Base-by-base conservation (phyloP, 768 basidiomycete species). In the Coprinopsis strossmayeri region DNA sequence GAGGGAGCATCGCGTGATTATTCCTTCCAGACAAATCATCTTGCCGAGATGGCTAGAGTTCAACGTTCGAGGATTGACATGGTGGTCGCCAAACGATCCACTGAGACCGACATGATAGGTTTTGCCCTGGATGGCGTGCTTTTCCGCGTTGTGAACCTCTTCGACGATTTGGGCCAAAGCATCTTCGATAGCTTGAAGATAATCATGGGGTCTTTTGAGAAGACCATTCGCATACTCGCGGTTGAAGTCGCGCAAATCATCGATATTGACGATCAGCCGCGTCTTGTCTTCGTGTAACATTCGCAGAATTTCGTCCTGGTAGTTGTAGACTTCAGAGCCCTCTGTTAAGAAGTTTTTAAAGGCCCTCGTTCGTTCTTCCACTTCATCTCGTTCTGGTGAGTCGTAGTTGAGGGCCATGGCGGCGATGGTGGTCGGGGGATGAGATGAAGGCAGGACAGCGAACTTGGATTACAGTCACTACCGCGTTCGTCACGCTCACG, bases 11-110 rank as follows among this genome's bases (percentile, higher is more conserved):
- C 96, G 81, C 2, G 95, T 98, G 53, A 99, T 92, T 62, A 99
- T 99, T 32, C 95, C 96, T 70, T 99, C 96, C 27, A 99, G 65
- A 27, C 89, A 93, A 61, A 98, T 90, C 92, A 98, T 92, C 67
- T 87, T 92, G 42, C 92, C 90, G 17, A 99, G 79, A 64, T 98
- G 87, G 52, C 80, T 76, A 25, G 92, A 87, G 49, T 83, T 79
- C 44, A 99, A 78, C 15, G 92, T 92, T 5, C 96, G 78, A 40
- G 96, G 96, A 66, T 87, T 97, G 64, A 94, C 88, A 65, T 97
- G 94, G 66, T 98, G 91, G 67, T 97, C 95, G 38, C 96, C 96
- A 65, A 99, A 99, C 5, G 91, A 94, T 44, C 96, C 96, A 57
- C 88, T 86, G 64, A 97, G 83, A 20, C 94, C 96, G 49, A 97